Conservation (phyloP, 176 grass and related monocot species). For the Themeda triandra region DNA sequence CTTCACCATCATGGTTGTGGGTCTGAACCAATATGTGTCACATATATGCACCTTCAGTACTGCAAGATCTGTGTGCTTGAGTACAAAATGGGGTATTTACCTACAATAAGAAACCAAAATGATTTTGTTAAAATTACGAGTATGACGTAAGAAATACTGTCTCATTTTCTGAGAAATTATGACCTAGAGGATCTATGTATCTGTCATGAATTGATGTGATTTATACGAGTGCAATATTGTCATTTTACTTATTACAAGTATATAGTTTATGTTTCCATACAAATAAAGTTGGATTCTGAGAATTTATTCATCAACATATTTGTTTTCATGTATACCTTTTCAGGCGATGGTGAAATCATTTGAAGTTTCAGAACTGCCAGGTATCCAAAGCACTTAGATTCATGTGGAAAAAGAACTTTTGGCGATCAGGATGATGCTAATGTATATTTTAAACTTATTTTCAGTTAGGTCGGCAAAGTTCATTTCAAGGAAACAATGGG, state of each 20-base stretch:
- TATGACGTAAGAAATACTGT: too few species aligned
- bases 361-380: conserved; percentile 90
- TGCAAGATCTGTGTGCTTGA: too few species aligned
- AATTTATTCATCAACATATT: conserved; percentile 21
- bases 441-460: conserved; percentile 33
- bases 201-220: background rate
- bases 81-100: background rate
- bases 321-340: conserved; percentile 33
- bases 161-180: background rate
- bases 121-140: background rate
- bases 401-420: background rate
- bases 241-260: background rate
- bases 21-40: too few species aligned
- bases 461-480: conserved; percentile 96
- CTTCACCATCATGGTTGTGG: too few species aligned
- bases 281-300: background rate
- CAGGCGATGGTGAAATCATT: conserved; percentile 99
- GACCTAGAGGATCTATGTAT: background rate
- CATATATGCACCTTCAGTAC: too few species aligned
- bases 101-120: background rate
- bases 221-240: background rate
- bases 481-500: conserved; percentile 90
- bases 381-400: conserved; percentile 39
- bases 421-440: background rate
- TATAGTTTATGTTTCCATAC: background rate